phyloP scores from a whole-genome alignment of 208 protist genomes.

The Angomonas ambiguus region DNA sequence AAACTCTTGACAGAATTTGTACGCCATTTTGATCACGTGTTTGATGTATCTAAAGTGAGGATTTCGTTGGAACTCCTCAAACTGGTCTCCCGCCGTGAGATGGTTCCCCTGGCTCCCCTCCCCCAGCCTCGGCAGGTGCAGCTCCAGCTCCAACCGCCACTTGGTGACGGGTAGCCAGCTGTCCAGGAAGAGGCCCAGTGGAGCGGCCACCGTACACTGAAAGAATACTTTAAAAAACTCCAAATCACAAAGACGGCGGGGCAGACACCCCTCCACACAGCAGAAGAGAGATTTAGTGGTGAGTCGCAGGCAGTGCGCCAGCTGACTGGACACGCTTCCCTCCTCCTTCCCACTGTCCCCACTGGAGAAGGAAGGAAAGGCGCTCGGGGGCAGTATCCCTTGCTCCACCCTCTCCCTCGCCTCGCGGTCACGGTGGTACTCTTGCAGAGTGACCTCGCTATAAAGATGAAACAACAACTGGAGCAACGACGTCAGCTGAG shows the following conservation, averaged over 20 bases:
- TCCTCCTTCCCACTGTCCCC: constrained; percentile 30
- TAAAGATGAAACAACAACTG: constrained; percentile 39
- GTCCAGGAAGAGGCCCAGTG: constrained; percentile 25
- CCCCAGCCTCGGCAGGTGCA: constrained; percentile 7
- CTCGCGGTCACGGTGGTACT: constrained; percentile 10
- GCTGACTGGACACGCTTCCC: constrained; percentile 27
- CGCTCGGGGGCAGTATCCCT: constrained; percentile 7
- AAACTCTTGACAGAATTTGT: constrained; percentile 60
- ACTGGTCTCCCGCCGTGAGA: constrained; percentile 51
- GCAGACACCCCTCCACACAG: constrained; percentile 46
- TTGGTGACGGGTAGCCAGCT: constrained; percentile 45
- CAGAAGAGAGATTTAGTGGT: constrained; percentile 67
- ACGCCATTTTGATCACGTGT: constrained; percentile 41
- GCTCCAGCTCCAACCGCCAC: constrained; percentile 22
- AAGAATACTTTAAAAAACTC: constrained; percentile 45
- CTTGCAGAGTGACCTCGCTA: constrained; percentile 20
- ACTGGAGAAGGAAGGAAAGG: constrained; percentile 12
- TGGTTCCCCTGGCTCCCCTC: background rate
- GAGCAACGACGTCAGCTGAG: constrained; percentile 43
- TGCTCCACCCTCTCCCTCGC: constrained; percentile 7
- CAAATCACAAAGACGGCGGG: constrained; percentile 59
- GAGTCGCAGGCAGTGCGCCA: constrained; percentile 70
- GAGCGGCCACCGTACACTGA: constrained; percentile 30
- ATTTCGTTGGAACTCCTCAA: constrained; percentile 48
- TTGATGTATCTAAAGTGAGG: constrained; percentile 61